A percentile compares a stretch with the other conserved stretches of the same genome.
These are phyloP conservation scores for Friedmanniomyces simplex DNA, from an alignment of 495 filamentous ascomycete genomes.

Conservation along the genomic window DNA sequence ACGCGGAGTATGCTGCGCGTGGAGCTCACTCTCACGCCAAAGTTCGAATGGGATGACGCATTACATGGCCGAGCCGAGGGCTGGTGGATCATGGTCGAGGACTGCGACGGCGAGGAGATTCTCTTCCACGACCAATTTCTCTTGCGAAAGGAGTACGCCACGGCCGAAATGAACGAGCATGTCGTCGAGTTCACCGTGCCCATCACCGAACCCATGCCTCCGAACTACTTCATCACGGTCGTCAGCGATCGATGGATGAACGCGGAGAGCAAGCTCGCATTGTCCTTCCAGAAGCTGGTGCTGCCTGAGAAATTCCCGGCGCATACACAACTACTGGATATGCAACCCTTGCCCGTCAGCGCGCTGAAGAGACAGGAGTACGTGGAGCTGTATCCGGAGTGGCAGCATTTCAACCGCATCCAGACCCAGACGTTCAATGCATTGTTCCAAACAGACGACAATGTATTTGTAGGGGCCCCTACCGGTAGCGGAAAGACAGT, in stretches of 20 bases:
- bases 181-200: slow-evolving; percentile 95
- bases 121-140: slow-evolving; percentile 93
- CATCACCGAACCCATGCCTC: slow-evolving; percentile 94
- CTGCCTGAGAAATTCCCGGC: slow-evolving; percentile 92
- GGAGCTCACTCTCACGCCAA: slow-evolving; percentile 85
- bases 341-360: slow-evolving; percentile 80
- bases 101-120: slow-evolving; percentile 95
- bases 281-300: slow-evolving; percentile 89
- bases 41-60: slow-evolving; percentile 91
- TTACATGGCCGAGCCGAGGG: slow-evolving; percentile 79
- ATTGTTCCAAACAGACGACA: slow-evolving; percentile 80
- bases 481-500: slow-evolving; percentile 94
- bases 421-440: slow-evolving; percentile 96
- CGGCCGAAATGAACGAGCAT: slow-evolving; percentile 76
- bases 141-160: slow-evolving; percentile 74
- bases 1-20: slow-evolving; percentile 93
- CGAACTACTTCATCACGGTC: slow-evolving; percentile 94
- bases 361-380: slow-evolving; percentile 82
- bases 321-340: slow-evolving; percentile 78
- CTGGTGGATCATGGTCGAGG: slow-evolving; percentile 95
- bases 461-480: slow-evolving; percentile 80
- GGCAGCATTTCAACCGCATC: slow-evolving; percentile 89
- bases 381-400: slow-evolving; percentile 68
- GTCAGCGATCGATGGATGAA: slow-evolving; percentile 97
- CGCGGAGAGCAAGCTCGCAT: slow-evolving; percentile 82